Base-by-base conservation (phyloP, 768 basidiomycete species). In the Hysterangium stoloniferum region DNA sequence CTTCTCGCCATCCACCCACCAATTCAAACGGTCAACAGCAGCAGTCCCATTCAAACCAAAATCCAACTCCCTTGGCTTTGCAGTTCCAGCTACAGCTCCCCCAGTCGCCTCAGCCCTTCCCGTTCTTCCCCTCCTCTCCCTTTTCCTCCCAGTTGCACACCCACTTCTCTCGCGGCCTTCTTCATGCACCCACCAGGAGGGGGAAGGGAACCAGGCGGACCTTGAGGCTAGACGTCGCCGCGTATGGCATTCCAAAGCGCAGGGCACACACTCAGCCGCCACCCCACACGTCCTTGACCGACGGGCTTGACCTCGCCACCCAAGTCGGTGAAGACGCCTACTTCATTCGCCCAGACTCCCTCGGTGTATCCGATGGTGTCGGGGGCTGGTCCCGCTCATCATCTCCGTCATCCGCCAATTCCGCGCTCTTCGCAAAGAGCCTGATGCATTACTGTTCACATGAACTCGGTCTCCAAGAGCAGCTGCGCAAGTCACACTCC, bases 301-400 rank as follows among this genome's bases (percentile, higher is more conserved):
- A 68, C 22, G 65, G 63, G 4, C 66, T 72, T 37, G 63, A 63
- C 31, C 72, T 84, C 11, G 75, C 86, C 0, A 81, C 85, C 0
- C 85, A 89, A 61, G 82, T 96, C 9, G 93, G 93, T 34, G 93
- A 97, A 64, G 93, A 97, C 60, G 88, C 92, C 4, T 95, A 92
- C 61, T 90, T 90, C 55, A 67, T 89, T 5, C 70, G 78, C 4
- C 77, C 82, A 52, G 86, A 92, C 61, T 87, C 90, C 5, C 83
- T 98, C 73, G 94, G 94, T 15, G 84, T 98, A 7, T 90, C 93
- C 3, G 94, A 97, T 62, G 94, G 94, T 27, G 94, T 97, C 0
- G 94, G 94, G 0, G 93, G 93, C 0, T 96, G 92, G 93, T 75
- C 82, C 6, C 66, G 71, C 52, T 60, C 74, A 12, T 63, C 76